phyloP scores from a whole-genome alignment of 2,329 filamentous ascomycete species.

The Lasiodiplodia hormozganensis region DNA sequence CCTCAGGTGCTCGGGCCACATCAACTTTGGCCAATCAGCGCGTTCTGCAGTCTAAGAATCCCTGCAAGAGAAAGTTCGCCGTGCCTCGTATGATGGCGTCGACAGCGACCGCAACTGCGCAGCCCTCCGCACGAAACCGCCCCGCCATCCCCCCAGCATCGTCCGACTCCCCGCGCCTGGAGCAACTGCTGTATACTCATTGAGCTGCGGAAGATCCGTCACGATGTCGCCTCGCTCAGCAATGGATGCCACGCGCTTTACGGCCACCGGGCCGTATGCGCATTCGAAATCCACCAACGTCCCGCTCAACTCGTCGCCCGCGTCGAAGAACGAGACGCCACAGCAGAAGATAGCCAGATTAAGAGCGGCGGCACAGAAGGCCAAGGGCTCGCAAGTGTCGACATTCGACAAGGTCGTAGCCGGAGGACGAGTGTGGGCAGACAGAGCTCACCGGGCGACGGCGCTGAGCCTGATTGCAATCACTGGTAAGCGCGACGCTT shows the following conservation, averaged over 20 bases:
- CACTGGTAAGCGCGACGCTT: conserved; percentile 56
- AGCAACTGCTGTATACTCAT: conserved; percentile 12
- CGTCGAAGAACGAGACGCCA: conserved; percentile 57
- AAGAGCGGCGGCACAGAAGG: conserved; percentile 55
- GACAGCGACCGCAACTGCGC: conserved; percentile 16
- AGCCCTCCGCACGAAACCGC: conserved; percentile 20
- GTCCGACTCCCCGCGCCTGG: background rate
- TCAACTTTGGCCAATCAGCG: background rate
- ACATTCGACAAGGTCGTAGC: conserved; percentile 62
- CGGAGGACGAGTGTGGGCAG: conserved; percentile 63
- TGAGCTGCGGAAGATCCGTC: conserved; percentile 7
- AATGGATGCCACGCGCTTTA: conserved; percentile 82
- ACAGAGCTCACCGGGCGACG: conserved; percentile 66
- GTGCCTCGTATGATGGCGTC: conserved; percentile 20
- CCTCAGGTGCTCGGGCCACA: background rate
- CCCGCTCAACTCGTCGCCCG: conserved; percentile 47
- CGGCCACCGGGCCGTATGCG: conserved; percentile 73
- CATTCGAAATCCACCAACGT: conserved; percentile 62
- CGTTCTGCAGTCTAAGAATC: conserved; percentile 18
- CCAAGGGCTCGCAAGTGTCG: conserved; percentile 58
- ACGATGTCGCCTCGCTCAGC: conserved; percentile 69
- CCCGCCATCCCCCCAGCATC: conserved; percentile 6
- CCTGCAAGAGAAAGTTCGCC: conserved; percentile 29
- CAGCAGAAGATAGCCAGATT: conserved; percentile 62
- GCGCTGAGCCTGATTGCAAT: conserved; percentile 67